phyloP scores from a whole-genome alignment of 2,329 filamentous ascomycete genomes.

The Zarea fungicola region DNA sequence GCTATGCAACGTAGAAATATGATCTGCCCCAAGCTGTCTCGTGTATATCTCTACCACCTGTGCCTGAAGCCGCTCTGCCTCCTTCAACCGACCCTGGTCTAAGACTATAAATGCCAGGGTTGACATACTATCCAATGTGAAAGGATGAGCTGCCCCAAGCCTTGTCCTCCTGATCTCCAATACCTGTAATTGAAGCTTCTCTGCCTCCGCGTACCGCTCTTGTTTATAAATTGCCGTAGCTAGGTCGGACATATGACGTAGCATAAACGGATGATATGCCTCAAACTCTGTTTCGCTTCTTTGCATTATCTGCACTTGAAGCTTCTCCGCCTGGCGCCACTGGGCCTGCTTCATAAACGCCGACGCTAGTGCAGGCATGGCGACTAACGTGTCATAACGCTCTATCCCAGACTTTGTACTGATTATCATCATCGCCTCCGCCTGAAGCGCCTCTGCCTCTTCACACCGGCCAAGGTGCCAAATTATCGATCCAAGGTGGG shows the following conservation, averaged over 20 bases:
- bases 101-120: constrained; percentile 6
- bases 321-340: too few relatives aligned
- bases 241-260: background rate
- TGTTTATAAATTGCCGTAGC: background rate
- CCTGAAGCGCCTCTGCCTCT: too few relatives aligned
- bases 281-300: too few relatives aligned
- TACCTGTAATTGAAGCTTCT: background rate
- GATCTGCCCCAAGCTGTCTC: background rate
- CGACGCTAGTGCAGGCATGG: too few relatives aligned
- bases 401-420: too few relatives aligned
- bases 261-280: too few relatives aligned
- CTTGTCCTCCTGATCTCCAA: background rate
- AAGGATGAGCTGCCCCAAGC: constrained; percentile 6
- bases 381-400: too few relatives aligned
- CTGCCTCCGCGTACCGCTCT: background rate
- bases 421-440: too few relatives aligned
- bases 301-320: too few relatives aligned
- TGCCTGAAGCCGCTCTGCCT: constrained; percentile 8
- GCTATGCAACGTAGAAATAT: constrained; percentile 8
- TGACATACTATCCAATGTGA: background rate
- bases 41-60: background rate
- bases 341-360: too few relatives aligned
- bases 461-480: too few relatives aligned
- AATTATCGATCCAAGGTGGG: too few relatives aligned
- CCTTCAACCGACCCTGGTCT: constrained; percentile 1